phyloP scores from a whole-genome alignment of 352 stramenopile genomes.

The Lagenidium giganteum region DNA sequence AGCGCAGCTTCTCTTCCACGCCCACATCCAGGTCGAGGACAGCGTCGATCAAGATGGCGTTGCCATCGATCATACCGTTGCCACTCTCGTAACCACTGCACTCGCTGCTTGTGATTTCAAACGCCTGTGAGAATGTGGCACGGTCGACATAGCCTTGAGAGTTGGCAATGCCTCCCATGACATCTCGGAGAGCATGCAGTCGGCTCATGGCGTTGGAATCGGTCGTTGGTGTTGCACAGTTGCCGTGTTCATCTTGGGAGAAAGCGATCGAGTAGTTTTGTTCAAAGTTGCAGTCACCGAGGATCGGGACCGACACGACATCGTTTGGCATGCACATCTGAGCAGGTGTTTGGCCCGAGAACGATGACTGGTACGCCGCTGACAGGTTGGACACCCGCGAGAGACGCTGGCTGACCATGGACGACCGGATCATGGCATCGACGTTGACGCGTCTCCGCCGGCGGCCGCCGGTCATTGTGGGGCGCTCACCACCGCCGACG shows the following conservation, averaged over 20 bases:
- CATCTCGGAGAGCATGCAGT: slow-evolving; percentile 62
- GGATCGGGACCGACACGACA: slow-evolving; percentile 53
- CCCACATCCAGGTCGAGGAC: slow-evolving; percentile 72
- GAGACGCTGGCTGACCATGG: slow-evolving; percentile 43
- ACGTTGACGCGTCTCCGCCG: slow-evolving; percentile 49
- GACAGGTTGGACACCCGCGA: too few species aligned
- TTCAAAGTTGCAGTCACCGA: slow-evolving; percentile 64
- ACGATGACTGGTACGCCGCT: too few species aligned
- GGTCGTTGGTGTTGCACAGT: slow-evolving; percentile 6
- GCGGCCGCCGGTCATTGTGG: slow-evolving; percentile 26
- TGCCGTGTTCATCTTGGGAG: slow-evolving; percentile 37
- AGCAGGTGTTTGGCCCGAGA: too few species aligned
- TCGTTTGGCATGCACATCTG: too few species aligned
- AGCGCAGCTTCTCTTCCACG: slow-evolving; percentile 70
- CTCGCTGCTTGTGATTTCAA: slow-evolving; percentile 51
- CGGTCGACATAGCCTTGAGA: slow-evolving; percentile 63
- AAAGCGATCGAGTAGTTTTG: slow-evolving; percentile 63
- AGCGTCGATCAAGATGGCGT: slow-evolving; percentile 77
- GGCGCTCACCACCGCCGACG: slow-evolving; percentile 12
- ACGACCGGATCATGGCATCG: slow-evolving; percentile 62
- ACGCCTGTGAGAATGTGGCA: slow-evolving; percentile 69
- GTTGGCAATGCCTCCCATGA: slow-evolving; percentile 67
- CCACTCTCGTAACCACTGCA: slow-evolving; percentile 50
- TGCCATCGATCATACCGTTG: slow-evolving; percentile 58
- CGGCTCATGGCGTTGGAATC: slow-evolving; percentile 46